Base-by-base conservation (phyloP, 306 rosid genomes). In the Begonia fuchsioides region DNA sequence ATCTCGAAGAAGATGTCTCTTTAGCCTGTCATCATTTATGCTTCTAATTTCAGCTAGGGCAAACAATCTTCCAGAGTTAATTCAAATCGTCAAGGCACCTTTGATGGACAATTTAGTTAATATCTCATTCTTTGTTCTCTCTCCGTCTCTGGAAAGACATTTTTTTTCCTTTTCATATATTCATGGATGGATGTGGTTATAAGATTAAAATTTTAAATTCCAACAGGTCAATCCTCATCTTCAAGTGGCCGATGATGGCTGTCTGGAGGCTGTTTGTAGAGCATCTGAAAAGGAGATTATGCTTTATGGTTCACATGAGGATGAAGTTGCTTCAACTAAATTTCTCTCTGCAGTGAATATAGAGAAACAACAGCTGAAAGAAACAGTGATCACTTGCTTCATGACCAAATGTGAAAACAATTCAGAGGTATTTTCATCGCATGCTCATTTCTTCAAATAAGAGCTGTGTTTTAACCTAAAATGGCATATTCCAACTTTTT, bases 1-100 rank as follows among this genome's bases (percentile, higher is more conserved):
- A 61, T 90, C 92, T 62, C 84, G 70, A 60, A 72, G 87, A 77
- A 81, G 94, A 67, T 84, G 90, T 49, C 83, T 90, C 60, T 81
- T 76, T 68, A 78, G 94, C 54, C 61, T 90, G 76, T 95, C 85
- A 8, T 74, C 79, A 0, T 79, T 67, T 73, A 90, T 90, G 95
- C 94, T 84, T 43, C 64, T 84, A 57, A 76, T 76, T 72, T 74
- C 85, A 50, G 87, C 94, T 67, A 63, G 76, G 78, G 80, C 72
- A 8, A 79, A 81, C 68, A 71, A 66, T 70, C 61, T 90, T 52
- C 67, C 70, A 2, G 79, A 74, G 66, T 68, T 90, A 52, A 67
- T 82, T 81, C 94, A 82, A 45, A 57, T 71, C 51, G 65, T 81
- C 17, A 79, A 79, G 65, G 81, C 77, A 65, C 67, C 77, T 32